Conservation (phyloP, 2,329 filamentous ascomycete species). For the Neophaeococcomyces mojaviensis region DNA sequence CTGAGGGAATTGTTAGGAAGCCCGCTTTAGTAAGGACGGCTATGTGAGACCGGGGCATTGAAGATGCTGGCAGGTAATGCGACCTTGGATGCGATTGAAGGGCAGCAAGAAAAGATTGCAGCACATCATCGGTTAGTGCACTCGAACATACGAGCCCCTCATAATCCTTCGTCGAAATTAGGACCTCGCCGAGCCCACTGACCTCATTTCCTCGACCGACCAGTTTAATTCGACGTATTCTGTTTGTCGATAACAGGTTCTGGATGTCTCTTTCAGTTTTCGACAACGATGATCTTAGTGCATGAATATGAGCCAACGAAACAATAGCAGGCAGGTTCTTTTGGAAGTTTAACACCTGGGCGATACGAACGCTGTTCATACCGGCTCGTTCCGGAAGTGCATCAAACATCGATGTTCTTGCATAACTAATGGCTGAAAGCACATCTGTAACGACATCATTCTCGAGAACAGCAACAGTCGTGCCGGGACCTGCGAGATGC, state of each 20-base stretch:
- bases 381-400: slow-evolving; percentile 50
- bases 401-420: slow-evolving; percentile 48
- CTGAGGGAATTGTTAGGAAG: slow-evolving; percentile 46
- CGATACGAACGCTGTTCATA: slow-evolving; percentile 55
- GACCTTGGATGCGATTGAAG: slow-evolving; percentile 42
- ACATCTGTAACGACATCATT: slow-evolving; percentile 43
- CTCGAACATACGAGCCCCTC: slow-evolving; percentile 35
- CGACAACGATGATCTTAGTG: slow-evolving; percentile 49
- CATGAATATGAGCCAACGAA: slow-evolving; percentile 54
- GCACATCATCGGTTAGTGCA: slow-evolving; percentile 14
- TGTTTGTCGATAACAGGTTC: slow-evolving; percentile 43
- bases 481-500: slow-evolving; percentile 45
- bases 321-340: slow-evolving; percentile 50
- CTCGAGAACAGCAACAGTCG: slow-evolving; percentile 42
- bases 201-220: slow-evolving; percentile 51
- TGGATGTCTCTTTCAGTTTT: slow-evolving; percentile 54
- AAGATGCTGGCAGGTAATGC: slow-evolving; percentile 37
- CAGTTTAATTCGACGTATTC: slow-evolving; percentile 48
- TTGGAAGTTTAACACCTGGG: slow-evolving; percentile 52
- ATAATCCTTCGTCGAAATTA: slow-evolving; percentile 49
- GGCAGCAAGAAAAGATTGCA: slow-evolving; percentile 25
- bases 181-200: slow-evolving; percentile 50
- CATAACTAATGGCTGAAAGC: slow-evolving; percentile 46
- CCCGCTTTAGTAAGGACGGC: slow-evolving; percentile 45
- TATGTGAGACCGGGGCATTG: slow-evolving; percentile 42